A percentile compares a stretch with the other conserved stretches of the same genome.
Conservation (phyloP, 441 rosid species). For the Iberis amara region DNA sequence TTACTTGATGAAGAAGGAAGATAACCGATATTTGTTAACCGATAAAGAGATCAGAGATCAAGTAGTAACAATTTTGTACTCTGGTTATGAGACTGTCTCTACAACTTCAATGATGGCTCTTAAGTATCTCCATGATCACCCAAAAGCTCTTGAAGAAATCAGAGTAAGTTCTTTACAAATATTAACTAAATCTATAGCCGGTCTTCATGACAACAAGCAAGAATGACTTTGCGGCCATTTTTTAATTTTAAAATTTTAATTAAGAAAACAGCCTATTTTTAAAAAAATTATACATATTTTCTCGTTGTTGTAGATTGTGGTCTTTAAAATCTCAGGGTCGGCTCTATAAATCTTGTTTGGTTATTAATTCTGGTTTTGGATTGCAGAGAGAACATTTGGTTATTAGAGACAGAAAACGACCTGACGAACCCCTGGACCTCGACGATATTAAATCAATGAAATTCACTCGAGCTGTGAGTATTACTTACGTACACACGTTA, state of each 20-base stretch:
- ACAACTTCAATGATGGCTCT: conserved; percentile 92
- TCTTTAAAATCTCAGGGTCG: too few relatives aligned
- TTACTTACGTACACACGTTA: conserved; percentile 2
- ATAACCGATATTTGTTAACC: conserved; percentile 38
- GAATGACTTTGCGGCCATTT: too few relatives aligned
- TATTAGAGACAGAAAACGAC: conserved; percentile 56
- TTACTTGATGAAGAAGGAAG: conserved; percentile 56
- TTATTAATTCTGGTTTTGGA: conserved; percentile 24
- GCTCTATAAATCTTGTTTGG: not conserved
- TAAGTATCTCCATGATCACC: conserved; percentile 83
- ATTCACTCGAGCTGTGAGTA: conserved; percentile 75
- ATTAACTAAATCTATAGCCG: too few relatives aligned
- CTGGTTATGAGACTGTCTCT: conserved; percentile 89
- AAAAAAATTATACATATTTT: too few relatives aligned
- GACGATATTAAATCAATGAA: conserved; percentile 69
- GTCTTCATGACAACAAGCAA: too few relatives aligned
- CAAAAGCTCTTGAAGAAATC: conserved; percentile 59
- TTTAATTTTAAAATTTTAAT: too few relatives aligned
- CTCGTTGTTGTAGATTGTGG: too few relatives aligned
- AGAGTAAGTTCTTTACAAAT: conserved; percentile 35
- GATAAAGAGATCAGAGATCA: conserved; percentile 84
- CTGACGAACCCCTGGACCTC: conserved; percentile 55
- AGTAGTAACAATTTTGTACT: conserved; percentile 70
- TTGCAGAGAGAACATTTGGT: conserved; percentile 71
- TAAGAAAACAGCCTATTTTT: too few relatives aligned